Evolutionary conservation across 371 early-diverging fungal species (phyloP), one percentile per base, ranked within the genome.

Genomic region (Capniomyces stellatus): DNA sequence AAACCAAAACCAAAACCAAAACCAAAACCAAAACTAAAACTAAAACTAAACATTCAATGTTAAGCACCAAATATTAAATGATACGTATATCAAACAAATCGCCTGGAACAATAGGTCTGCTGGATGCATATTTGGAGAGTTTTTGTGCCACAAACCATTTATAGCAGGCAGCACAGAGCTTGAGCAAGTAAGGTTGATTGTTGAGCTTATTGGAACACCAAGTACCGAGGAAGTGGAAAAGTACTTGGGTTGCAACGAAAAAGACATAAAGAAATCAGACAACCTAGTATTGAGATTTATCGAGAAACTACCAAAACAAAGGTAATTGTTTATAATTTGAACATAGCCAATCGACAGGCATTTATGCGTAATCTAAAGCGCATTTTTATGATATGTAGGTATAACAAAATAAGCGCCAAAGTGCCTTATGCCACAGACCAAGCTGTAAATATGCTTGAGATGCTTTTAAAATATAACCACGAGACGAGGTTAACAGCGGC

Each of bases 401-500:
- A 10, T 4, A 48, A 48, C 48, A 48, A 24, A 4, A 18, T 48
- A 19, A 3, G 29, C 25, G 19, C 10, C 30, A 48, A 29, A 31
- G 30, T 48, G 18, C 48, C 48, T 12, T 24, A 29, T 3, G 48
- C 24, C 27, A 19, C 48, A 24, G 10, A 48, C 4, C 29, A 24
- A 15, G 15, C 48, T 6, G 15, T 48, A 24, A 24, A 48, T 48
- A 29, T 48, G 4, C 23, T 48, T 21, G 15, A 10, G 4, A 25
- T 18, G 3, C 4, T 48, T 19, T 19, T 48, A 25, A 48, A 12
- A 22, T 48, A 48, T 25, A 18, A 29, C 15, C 99, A 98, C 0
- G 64, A 66, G 15, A 72, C 82, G 54, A 69, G 97, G 4, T 87
- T 92, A 47, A 80, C 89, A 12, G 94, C 93, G 0, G 77, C 82